Conservation (phyloP, 495 filamentous ascomycete species). For the Aspergillus asperescens region DNA sequence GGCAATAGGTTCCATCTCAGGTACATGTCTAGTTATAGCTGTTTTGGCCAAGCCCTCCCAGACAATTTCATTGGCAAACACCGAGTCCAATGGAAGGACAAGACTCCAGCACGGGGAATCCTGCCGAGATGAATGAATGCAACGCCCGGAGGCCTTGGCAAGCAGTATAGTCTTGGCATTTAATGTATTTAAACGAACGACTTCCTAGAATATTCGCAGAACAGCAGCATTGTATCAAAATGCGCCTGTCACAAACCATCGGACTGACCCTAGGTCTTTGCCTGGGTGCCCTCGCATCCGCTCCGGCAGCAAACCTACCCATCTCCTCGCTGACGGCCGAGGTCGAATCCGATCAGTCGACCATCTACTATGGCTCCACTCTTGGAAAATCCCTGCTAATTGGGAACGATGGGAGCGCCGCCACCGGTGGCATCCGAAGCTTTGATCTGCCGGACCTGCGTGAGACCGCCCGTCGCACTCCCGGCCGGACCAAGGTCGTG, state of each 20-base stretch:
- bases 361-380: background rate
- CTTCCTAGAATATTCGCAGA: too few species aligned
- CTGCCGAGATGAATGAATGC: too few species aligned
- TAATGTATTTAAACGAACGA: too few species aligned
- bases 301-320: background rate
- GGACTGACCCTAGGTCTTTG: background rate
- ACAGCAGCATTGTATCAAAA: background rate
- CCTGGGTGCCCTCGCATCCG: background rate
- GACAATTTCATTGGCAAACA: too few species aligned
- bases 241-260: background rate
- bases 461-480: background rate
- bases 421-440: background rate
- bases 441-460: background rate
- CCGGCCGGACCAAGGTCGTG: conserved; percentile 5
- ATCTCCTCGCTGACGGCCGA: background rate
- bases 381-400: background rate
- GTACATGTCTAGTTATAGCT: too few species aligned
- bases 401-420: conserved; percentile 5
- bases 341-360: conserved; percentile 1
- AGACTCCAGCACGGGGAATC: too few species aligned
- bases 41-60: too few species aligned
- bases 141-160: too few species aligned
- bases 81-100: too few species aligned
- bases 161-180: too few species aligned
- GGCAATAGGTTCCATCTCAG: too few species aligned